A percentile compares a stretch with the other conserved stretches of the same genome.
Conservation (phyloP, 306 rosid genomes). For the Fagus sylvatica region DNA sequence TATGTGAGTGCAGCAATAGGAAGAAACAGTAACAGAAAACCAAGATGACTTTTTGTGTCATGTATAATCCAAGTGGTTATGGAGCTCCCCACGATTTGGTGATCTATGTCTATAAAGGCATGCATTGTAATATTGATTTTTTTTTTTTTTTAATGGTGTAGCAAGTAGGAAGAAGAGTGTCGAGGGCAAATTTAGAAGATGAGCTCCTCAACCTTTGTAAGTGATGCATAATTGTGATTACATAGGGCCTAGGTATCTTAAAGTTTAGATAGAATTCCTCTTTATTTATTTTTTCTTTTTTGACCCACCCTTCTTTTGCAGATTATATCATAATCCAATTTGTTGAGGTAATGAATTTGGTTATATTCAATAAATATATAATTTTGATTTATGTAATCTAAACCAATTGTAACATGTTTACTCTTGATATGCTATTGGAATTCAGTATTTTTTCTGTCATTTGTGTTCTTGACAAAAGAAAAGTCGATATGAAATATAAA, state of each 20-base stretch:
- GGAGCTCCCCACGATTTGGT: conserved; percentile 5
- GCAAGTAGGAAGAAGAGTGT: background rate
- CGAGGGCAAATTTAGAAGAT: background rate
- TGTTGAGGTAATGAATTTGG: background rate
- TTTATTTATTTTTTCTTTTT: background rate
- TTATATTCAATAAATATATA: background rate
- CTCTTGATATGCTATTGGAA: background rate
- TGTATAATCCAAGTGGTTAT: conserved; percentile 5
- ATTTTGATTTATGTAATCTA: background rate
- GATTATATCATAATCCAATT: background rate
- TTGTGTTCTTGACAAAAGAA: too few species aligned
- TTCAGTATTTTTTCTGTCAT: background rate
- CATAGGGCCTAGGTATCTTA: background rate
- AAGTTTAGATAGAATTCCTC: background rate
- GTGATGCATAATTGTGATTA: background rate
- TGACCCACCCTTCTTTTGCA: background rate
- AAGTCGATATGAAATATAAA: too few species aligned
- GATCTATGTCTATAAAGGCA: conserved; percentile 10
- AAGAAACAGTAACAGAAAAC: background rate
- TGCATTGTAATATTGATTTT: conserved; percentile 11
- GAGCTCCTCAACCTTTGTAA: background rate
- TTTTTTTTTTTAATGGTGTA: background rate
- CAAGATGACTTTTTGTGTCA: conserved; percentile 7
- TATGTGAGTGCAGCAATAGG: conserved; percentile 10
- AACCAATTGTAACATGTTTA: conserved; percentile 1